Evolutionary conservation across 164 flowering plant species (phyloP).

Genomic region (Berberis vulgaris): DNA sequence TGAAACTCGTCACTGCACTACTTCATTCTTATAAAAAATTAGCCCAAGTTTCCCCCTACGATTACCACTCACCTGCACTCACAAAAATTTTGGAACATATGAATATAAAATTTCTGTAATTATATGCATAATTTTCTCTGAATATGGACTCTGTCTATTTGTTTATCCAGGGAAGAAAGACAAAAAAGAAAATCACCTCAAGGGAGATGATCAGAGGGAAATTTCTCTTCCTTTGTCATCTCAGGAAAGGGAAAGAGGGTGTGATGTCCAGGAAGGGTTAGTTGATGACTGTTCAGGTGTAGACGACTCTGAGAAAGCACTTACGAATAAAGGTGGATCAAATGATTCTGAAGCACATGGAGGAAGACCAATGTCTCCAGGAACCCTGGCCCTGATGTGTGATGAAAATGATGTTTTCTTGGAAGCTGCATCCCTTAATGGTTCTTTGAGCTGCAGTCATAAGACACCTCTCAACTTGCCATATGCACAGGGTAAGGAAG

Average conservation of each 20-base stretch:
- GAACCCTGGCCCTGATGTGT: constrained; percentile 89
- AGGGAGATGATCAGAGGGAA: constrained; percentile 27
- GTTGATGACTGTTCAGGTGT: constrained; percentile 35
- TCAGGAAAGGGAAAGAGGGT: constrained; percentile 33
- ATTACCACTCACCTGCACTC: no score
- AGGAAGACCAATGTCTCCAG: constrained; percentile 84
- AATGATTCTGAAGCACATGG: constrained; percentile 54
- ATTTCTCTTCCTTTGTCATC: constrained; percentile 35
- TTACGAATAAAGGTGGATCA: constrained; percentile 36
- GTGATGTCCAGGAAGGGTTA: constrained; percentile 27
- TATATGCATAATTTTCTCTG: not conserved
- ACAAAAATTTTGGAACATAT: no score
- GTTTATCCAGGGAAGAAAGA: constrained; percentile 33
- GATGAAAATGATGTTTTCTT: constrained; percentile 84
- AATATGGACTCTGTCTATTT: constrained; percentile 2
- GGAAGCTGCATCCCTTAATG: constrained; percentile 39
- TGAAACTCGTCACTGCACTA: no score
- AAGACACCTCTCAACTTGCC: constrained; percentile 32
- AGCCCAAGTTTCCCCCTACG: no score
- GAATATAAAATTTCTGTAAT: no score
- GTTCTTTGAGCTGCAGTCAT: constrained; percentile 23
- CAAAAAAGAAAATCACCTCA: constrained; percentile 28
- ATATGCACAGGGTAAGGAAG: constrained; percentile 43
- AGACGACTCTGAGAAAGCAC: constrained; percentile 38
- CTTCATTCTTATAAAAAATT: no score